Evolutionary conservation across 768 basidiomycete genomes (phyloP), one percentile per base, ranked within the genome.

Genomic region (Russula compacta): DNA sequence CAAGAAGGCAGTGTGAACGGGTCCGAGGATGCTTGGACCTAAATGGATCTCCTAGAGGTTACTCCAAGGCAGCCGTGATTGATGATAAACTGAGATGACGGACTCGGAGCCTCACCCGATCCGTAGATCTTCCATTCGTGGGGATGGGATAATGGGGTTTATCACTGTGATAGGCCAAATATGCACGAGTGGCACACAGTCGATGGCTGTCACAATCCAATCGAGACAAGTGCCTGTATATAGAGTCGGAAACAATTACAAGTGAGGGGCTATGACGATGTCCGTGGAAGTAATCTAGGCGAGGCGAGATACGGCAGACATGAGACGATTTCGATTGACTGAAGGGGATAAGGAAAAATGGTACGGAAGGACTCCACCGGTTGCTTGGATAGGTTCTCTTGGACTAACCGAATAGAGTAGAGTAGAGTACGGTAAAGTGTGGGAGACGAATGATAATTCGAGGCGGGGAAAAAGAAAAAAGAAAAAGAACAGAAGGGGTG

Each of bases 11-110:
- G 6, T 21, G 51, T 29, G 17, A 36, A 42, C 43, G 56, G 61
- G 51, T 24, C 56, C 61, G 61, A 62, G 38, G 55, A 51, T 44
- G 55, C 19, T 36, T 42, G 24, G 11, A 50, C 24, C 60, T 19
- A 29, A 24, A 44, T 52, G 36, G 57, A 40, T 43, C 40, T 29
- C 40, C 15, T 40, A 35, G 46, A 29, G n/a, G 33, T 49, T 33
- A 36, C 19, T 15, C 40, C 43, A 55, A 35, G 11, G 52, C 21
- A 15, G 33, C 33, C 17, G 53, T 48, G 59, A 35, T 17, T 53
- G 17, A 21, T 42, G 46, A 40, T 36, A 40, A 19, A 17, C 14
- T 19, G 36, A 11, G 24, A 42, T 21, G 32, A 9, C 29, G 42
- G 46, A 15, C 32, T 12, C 17, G 12, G 43, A 33, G 4, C 12